Conservation (phyloP, 179 eudicot species). For the Carnegiea gigantea region DNA sequence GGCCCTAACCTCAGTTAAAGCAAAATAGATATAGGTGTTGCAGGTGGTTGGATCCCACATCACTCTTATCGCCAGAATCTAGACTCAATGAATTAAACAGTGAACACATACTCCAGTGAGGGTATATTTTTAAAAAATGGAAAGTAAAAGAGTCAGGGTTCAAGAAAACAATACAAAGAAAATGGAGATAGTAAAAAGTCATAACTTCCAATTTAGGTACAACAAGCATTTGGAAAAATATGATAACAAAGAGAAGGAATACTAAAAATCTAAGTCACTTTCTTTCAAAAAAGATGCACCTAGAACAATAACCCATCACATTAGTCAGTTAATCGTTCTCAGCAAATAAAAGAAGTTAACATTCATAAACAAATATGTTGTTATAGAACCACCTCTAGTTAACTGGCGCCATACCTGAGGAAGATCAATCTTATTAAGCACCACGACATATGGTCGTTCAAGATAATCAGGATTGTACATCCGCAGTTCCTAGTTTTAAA, state of each 20-base stretch:
- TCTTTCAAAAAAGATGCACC: neutral
- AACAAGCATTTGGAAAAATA: neutral
- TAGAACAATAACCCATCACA: neutral
- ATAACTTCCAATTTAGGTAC: neutral
- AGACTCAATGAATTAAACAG: neutral
- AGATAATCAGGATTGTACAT: conserved; percentile 97
- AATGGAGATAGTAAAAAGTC: neutral
- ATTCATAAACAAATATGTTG: conserved; percentile 5
- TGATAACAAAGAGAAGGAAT: neutral
- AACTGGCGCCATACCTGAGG: conserved; percentile 56
- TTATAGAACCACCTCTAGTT: conserved; percentile 7
- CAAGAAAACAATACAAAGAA: neutral
- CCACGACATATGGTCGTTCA: conserved; percentile 84
- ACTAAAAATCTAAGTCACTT: neutral
- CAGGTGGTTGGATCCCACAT: neutral
- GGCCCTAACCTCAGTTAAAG: neutral
- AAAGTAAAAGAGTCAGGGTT: neutral
- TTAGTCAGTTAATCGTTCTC: neutral
- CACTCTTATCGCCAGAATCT: neutral
- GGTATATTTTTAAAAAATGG: neutral
- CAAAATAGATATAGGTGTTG: neutral
- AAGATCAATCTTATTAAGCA: conserved; percentile 85
- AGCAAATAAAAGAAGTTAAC: neutral
- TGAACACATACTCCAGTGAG: neutral
- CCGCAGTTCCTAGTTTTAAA: conserved; percentile 69